Evolutionary conservation across 2,329 filamentous ascomycete genomes (phyloP).

Genomic region (Macrophomina tecta): DNA sequence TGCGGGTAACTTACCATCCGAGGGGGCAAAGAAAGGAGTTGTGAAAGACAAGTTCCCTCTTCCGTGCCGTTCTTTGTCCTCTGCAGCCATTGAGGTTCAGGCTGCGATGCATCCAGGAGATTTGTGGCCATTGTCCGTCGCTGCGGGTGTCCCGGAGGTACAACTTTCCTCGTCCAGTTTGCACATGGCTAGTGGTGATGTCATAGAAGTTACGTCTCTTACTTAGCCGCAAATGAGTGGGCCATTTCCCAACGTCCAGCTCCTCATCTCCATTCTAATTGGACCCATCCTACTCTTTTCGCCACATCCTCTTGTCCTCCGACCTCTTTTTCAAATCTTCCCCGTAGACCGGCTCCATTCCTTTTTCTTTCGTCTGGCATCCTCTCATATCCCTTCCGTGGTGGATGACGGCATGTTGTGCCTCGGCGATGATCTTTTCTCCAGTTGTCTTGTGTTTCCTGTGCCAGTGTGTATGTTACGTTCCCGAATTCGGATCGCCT

Average conservation of each 20-base stretch:
- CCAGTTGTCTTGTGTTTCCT: background rate
- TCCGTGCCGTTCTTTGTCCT: background rate
- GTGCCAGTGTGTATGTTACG: background rate
- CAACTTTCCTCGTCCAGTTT: background rate
- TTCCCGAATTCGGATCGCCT: background rate
- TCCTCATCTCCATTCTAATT: background rate
- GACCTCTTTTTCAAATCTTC: background rate
- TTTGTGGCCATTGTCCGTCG: background rate
- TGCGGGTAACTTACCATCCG: background rate
- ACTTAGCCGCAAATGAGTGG: background rate
- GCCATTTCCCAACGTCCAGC: background rate
- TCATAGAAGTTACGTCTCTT: constrained; percentile 1
- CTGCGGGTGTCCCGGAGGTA: background rate
- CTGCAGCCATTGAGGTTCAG: background rate
- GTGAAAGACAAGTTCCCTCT: background rate
- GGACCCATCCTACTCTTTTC: background rate
- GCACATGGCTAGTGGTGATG: background rate
- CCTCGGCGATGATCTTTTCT: constrained; percentile 6
- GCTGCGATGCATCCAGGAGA: background rate
- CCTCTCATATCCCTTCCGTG: background rate
- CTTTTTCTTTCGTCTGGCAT: background rate
- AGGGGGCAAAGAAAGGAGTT: no score
- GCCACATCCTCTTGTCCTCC: background rate
- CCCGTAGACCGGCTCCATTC: background rate
- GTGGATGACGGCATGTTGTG: background rate